Conservation (phyloP, 805 yeast genomes). For the Candida insectorum region DNA sequence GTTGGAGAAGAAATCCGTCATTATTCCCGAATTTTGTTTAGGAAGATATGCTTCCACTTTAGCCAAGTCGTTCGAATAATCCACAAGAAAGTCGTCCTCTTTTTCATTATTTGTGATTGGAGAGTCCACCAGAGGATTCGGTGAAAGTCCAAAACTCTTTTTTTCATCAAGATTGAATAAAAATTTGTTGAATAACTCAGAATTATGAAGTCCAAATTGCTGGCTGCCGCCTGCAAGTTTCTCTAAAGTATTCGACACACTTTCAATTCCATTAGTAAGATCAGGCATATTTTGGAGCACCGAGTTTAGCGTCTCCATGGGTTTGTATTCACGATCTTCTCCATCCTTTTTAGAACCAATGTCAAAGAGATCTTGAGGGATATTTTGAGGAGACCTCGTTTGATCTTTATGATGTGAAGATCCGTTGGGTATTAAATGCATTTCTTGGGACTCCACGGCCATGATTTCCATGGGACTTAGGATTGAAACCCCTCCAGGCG, state of each 20-base stretch:
- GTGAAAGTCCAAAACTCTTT: background rate
- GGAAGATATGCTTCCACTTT: conserved; percentile 23
- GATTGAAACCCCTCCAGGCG: conserved; percentile 13
- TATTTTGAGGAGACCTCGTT: too few species aligned
- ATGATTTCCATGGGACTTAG: conserved; percentile 4
- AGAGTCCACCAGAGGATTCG: background rate
- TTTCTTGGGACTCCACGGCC: background rate
- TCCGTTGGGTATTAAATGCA: background rate
- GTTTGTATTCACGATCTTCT: background rate
- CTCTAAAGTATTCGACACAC: conserved; percentile 22
- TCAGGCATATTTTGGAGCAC: conserved; percentile 12
- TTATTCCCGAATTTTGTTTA: background rate
- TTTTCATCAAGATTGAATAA: conserved; percentile 10
- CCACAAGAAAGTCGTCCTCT: conserved; percentile 15
- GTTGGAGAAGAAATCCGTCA: background rate
- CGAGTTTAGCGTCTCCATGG: background rate
- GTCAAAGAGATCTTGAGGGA: too few species aligned
- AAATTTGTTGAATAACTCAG: conserved; percentile 24
- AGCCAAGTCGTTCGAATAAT: conserved; percentile 36
- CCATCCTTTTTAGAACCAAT: too few species aligned
- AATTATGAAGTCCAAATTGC: conserved; percentile 22
- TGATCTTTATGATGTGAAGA: background rate
- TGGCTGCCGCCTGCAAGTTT: conserved; percentile 23
- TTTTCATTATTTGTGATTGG: background rate
- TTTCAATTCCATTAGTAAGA: conserved; percentile 23